A percentile compares a stretch with the other conserved stretches of the same genome.
Conservation (phyloP, 495 filamentous ascomycete species). For the Lasiosphaeria ovina region DNA sequence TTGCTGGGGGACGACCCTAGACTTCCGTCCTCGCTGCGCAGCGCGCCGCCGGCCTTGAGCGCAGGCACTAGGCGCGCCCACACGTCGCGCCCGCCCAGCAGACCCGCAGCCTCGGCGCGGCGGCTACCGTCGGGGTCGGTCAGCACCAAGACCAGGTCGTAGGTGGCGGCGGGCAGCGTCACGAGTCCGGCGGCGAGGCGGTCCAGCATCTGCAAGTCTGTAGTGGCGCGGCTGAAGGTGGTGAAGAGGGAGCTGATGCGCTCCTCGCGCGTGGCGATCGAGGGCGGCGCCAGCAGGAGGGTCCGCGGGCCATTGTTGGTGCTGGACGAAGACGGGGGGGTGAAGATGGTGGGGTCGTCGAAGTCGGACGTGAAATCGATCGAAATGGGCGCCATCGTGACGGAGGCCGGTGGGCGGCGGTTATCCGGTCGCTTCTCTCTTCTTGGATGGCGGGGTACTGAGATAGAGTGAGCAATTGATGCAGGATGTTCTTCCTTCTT, state of each 20-base stretch:
- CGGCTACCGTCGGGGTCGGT: conserved; percentile 66
- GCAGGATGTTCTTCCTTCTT: too few species aligned
- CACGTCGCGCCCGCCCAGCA: conserved; percentile 63
- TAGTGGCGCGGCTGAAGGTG: conserved; percentile 60
- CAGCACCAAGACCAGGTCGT: conserved; percentile 83
- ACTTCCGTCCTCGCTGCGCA: conserved; percentile 64
- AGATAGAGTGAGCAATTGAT: neutral
- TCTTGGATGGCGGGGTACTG: neutral
- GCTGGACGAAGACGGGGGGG: conserved; percentile 8
- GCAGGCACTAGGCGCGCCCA: conserved; percentile 64
- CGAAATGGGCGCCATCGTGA: conserved; percentile 26
- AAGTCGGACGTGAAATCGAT: conserved; percentile 32
- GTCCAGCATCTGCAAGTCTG: conserved; percentile 98
- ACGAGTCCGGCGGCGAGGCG: conserved; percentile 82
- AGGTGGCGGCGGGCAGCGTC: conserved; percentile 69
- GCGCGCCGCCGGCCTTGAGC: conserved; percentile 67
- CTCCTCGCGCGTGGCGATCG: conserved; percentile 49
- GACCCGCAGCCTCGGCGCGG: conserved; percentile 54
- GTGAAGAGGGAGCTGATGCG: conserved; percentile 44
- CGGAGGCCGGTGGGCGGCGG: neutral
- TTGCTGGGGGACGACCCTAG: conserved; percentile 38
- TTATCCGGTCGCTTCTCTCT: neutral
- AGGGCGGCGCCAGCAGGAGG: conserved; percentile 55
- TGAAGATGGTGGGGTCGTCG: conserved; percentile 18
- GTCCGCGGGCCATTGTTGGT: conserved; percentile 34